Evolutionary conservation across 371 early-diverging fungal genomes (phyloP).

Genomic region (Choanephora cucurbitarum): DNA sequence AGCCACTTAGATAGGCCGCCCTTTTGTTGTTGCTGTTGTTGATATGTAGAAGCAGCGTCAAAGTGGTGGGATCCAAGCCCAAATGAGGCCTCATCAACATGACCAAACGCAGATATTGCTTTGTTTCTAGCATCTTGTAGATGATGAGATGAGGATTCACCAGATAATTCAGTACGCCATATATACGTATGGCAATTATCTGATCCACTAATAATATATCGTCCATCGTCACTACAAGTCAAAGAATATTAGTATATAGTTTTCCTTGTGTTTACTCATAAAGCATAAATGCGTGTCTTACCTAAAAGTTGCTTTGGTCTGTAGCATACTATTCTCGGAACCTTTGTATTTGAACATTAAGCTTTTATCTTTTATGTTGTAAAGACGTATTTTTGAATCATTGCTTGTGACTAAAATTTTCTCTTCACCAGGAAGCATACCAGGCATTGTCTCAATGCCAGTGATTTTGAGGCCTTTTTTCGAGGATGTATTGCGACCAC

Average conservation of each 20-base stretch:
- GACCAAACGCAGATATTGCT: conserved; percentile 13
- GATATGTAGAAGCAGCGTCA: conserved; percentile 4
- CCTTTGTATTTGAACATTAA: conserved; percentile 81
- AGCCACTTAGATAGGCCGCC: conserved; percentile 26
- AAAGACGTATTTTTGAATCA: conserved; percentile 81
- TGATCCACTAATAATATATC: conserved; percentile 79
- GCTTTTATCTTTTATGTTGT: conserved; percentile 72
- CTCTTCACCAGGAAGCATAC: conserved; percentile 49
- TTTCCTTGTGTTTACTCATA: too few species aligned
- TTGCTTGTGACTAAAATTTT: conserved; percentile 74
- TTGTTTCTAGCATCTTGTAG: conserved; percentile 18
- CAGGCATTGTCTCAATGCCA: conserved; percentile 65
- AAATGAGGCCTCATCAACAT: conserved; percentile 17
- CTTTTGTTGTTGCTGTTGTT: conserved; percentile 9
- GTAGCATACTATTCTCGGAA: conserved; percentile 62
- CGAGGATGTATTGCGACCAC: conserved; percentile 26
- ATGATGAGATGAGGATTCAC: conserved; percentile 14
- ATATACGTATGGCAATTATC: conserved; percentile 78
- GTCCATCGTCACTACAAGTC: conserved; percentile 63
- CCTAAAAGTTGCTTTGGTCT: conserved; percentile 76
- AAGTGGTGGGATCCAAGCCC: conserved; percentile 1
- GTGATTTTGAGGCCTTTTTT: conserved; percentile 74
- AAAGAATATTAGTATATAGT: too few species aligned
- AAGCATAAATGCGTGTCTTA: too few species aligned
- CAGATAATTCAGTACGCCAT: conserved; percentile 64